phyloP scores from a whole-genome alignment of 1,139 yeast species.

The Candida sp. region DNA sequence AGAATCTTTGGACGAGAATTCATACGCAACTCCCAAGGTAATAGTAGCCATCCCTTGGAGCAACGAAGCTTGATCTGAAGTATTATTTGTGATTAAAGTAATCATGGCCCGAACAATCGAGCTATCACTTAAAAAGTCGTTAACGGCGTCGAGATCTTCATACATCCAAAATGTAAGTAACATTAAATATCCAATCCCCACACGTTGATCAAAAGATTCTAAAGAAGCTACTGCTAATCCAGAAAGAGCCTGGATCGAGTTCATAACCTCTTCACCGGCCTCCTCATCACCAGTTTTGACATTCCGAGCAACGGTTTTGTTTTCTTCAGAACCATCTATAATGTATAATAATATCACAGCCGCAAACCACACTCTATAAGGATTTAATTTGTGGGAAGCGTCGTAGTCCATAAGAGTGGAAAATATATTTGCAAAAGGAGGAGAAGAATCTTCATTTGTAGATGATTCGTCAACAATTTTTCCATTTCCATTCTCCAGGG shows the following conservation, averaged over 20 bases:
- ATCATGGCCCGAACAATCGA: constrained; percentile 66
- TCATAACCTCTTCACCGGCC: constrained; percentile 70
- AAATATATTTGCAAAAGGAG: constrained; percentile 55
- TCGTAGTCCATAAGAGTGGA: constrained; percentile 75
- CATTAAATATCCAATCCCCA: constrained; percentile 77
- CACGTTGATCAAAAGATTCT: constrained; percentile 65
- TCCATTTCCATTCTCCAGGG: constrained; percentile 7
- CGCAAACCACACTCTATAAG: constrained; percentile 88
- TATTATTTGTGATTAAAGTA: constrained; percentile 61
- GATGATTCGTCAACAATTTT: not conserved
- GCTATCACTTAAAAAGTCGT: constrained; percentile 70
- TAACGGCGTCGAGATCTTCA: constrained; percentile 73
- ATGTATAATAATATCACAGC: constrained; percentile 61
- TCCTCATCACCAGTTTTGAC: constrained; percentile 67
- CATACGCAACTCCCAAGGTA: constrained; percentile 75
- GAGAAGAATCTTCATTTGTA: constrained; percentile 7
- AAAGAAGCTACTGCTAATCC: constrained; percentile 71
- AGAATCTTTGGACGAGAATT: constrained; percentile 70
- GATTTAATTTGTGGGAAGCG: constrained; percentile 71
- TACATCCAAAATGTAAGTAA: constrained; percentile 73
- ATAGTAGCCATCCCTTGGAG: constrained; percentile 76
- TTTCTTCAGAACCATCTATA: constrained; percentile 54
- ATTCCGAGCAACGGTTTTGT: constrained; percentile 47
- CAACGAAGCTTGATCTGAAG: constrained; percentile 54
- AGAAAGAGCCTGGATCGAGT: constrained; percentile 76